Base-by-base conservation (phyloP, 345 rosid species). In the Passiflora organensis region DNA sequence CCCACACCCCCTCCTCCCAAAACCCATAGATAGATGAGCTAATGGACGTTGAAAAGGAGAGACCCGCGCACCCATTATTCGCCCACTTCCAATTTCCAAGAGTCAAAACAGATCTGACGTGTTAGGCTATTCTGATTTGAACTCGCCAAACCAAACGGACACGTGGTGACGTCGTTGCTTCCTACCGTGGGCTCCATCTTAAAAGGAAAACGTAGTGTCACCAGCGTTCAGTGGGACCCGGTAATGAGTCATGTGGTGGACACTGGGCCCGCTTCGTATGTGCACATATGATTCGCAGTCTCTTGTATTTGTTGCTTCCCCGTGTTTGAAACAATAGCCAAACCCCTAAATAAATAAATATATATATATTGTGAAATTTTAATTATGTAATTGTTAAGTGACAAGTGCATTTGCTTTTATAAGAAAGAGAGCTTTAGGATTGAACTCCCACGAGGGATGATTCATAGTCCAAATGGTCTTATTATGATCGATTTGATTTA, bases 111-210 rank as follows among this genome's bases (percentile, higher is more conserved):
- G 44, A 58, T 32, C 20, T 58, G 45, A 46, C 62, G 53, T 32
- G 53, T 58, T 46, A 34, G 47, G 20, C 65, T 49, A 50, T 24
- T 16, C 18, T 18, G 32, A 60, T 16, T 28, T 18, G 32, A 60
- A 42, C 48, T 60, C 56, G 17, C 39, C 8, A 37, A 14, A 9
- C 5, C 41, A 3, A n/a, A 44, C 4, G 22, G 57, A 53, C 59
- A 62, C 66, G 66, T 62, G 66, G 46, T 53, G 59, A 1, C 44
- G 66, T 53, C 66, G 46, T 53, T 21, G 20, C 22, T 18, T 28
- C n/a, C 38, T 0, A 8, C 4, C 2, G 50, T 17, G 39, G 54
- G 57, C 6, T 45, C 59, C 59, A 0, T 0, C 4, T n/a, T n/a
- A n/a, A n/a, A n/a, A n/a, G n/a, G n/a, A n/a, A n/a, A n/a, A n/a